A percentile compares a stretch with the other conserved stretches of the same genome.
Conservation (phyloP, 1,284 basidiomycete species). For the Cutaneotrichosporon mucoides region DNA sequence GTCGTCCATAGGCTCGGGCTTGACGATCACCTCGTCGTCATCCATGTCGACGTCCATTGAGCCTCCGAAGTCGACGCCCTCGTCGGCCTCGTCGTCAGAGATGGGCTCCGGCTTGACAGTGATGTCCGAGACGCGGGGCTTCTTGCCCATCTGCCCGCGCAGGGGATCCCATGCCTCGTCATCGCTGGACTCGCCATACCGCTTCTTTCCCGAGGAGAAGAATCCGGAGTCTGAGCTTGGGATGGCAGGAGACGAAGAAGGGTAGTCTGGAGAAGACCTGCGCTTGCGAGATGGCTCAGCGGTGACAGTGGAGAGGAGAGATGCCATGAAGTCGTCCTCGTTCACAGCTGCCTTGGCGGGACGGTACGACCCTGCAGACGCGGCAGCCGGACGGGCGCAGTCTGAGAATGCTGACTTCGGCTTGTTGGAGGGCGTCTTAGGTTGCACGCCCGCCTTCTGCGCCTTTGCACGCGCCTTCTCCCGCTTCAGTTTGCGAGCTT, state of each 20-base stretch:
- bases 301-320: slow-evolving; percentile 55
- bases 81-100: slow-evolving; percentile 19
- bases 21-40: slow-evolving; percentile 34
- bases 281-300: slow-evolving; percentile 57
- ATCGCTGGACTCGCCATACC: slow-evolving; percentile 37
- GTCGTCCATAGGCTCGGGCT: slow-evolving; percentile 50
- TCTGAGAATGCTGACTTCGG: slow-evolving; percentile 47
- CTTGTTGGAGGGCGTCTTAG: slow-evolving; percentile 46
- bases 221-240: slow-evolving; percentile 55
- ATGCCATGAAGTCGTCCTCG: slow-evolving; percentile 81
- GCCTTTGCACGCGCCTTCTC: slow-evolving; percentile 32
- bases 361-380: slow-evolving; percentile 66
- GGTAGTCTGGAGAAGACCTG: slow-evolving; percentile 60
- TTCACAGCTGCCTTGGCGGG: slow-evolving; percentile 67
- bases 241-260: slow-evolving; percentile 30
- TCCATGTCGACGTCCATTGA: slow-evolving; percentile 26
- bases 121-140: slow-evolving; percentile 40
- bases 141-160: slow-evolving; percentile 37
- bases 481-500: slow-evolving; percentile 38
- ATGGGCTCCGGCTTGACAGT: slow-evolving; percentile 31
- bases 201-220: slow-evolving; percentile 27
- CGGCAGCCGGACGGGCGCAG: slow-evolving; percentile 51
- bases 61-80: slow-evolving; percentile 22
- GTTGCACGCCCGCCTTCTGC: slow-evolving; percentile 16
- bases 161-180: slow-evolving; percentile 48